phyloP scores from a whole-genome alignment of 2,329 filamentous ascomycete species.

The Zymoseptoria passerinii region DNA sequence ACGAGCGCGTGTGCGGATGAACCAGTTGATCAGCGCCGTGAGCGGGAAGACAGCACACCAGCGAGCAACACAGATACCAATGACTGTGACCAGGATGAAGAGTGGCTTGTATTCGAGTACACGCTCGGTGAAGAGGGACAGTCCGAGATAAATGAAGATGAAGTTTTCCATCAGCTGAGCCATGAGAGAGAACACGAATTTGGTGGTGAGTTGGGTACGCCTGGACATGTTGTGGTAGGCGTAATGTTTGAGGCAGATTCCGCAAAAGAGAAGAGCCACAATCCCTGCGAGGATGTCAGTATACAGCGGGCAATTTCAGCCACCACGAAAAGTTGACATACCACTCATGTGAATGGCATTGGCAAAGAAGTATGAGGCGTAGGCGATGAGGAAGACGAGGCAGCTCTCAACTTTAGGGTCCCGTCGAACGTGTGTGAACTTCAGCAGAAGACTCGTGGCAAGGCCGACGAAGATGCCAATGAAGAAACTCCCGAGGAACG shows the following conservation, averaged over 20 bases:
- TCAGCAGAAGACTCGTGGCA: conserved; percentile 75
- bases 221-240: conserved; percentile 99
- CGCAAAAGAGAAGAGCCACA: conserved; percentile 92
- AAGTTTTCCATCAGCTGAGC: conserved; percentile 97
- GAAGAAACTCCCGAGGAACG: conserved; percentile 89
- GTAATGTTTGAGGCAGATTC: conserved; percentile 97
- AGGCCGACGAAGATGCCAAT: conserved; percentile 86
- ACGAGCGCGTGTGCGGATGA: conserved; percentile 76
- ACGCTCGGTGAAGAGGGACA: conserved; percentile 88
- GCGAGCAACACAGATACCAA: conserved; percentile 84
- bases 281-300: conserved; percentile 54
- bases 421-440: conserved; percentile 86
- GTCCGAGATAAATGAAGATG: conserved; percentile 96
- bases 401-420: conserved; percentile 97
- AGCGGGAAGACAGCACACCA: conserved; percentile 94
- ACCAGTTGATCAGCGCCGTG: conserved; percentile 81
- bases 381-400: conserved; percentile 84
- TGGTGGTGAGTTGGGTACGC: conserved; percentile 91
- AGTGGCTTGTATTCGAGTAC: conserved; percentile 85
- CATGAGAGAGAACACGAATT: conserved; percentile 92
- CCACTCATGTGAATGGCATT: conserved; percentile 94
- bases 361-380: conserved; percentile 95
- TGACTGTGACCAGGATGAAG: conserved; percentile 84
- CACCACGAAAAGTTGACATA: conserved; percentile 39
- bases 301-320: neutral